These are phyloP conservation scores for Tolypocladium inflatum DNA, from an alignment of 2,329 filamentous ascomycete species.

Conservation along the genomic window DNA sequence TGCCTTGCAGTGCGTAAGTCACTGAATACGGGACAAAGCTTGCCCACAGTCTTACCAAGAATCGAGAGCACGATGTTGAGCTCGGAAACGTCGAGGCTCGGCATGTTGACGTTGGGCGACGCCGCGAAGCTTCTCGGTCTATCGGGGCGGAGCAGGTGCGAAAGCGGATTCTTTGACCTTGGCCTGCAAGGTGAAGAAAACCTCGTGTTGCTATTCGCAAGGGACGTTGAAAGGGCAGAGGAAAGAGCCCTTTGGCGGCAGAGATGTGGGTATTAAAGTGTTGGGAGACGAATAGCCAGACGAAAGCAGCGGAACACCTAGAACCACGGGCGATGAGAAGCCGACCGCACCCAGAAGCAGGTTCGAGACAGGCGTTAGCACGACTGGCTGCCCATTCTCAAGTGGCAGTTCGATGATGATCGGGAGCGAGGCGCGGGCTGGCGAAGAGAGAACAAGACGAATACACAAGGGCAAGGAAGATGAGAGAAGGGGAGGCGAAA, in stretches of 20 bases:
- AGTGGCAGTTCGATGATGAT: neutral
- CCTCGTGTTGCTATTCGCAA: neutral
- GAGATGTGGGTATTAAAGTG: no score
- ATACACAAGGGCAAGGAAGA: neutral
- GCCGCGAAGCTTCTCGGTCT: neutral
- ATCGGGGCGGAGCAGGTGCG: neutral
- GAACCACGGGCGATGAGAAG: neutral
- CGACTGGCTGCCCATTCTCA: neutral
- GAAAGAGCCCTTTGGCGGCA: neutral
- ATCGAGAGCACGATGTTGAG: slow-evolving; percentile 41
- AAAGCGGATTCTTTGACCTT: neutral
- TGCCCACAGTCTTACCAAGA: slow-evolving; percentile 24
- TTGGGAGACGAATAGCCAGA: no score
- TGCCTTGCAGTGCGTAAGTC: slow-evolving; percentile 18
- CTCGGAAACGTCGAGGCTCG: slow-evolving; percentile 34
- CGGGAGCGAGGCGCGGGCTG: no score
- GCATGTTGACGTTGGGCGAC: neutral
- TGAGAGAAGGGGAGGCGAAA: neutral
- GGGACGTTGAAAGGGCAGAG: neutral
- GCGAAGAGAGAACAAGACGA: neutral
- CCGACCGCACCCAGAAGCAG: neutral
- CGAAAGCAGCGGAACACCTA: no score
- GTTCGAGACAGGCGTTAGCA: neutral
- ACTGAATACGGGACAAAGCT: neutral
- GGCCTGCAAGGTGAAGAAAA: neutral